Evolutionary conservation across 2,329 filamentous ascomycete genomes (phyloP).

Genomic region (Tetracladium maxilliforme): DNA sequence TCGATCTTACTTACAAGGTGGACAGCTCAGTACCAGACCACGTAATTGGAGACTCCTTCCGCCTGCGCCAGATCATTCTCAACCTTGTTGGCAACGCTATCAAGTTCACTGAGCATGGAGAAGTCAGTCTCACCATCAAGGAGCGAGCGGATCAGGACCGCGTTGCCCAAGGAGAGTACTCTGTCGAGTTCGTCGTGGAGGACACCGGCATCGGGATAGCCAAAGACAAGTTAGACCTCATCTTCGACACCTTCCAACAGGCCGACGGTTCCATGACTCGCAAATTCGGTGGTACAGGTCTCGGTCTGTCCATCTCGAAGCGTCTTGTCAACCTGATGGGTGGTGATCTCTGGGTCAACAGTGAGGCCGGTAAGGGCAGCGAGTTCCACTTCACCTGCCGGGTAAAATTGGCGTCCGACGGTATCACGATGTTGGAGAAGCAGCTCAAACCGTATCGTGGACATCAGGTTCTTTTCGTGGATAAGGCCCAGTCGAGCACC

Average conservation of each 20-base stretch:
- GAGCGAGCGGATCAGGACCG: constrained; percentile 50
- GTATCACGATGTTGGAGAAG: constrained; percentile 63
- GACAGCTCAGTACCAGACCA: constrained; percentile 90
- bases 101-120: constrained; percentile 95
- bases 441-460: constrained; percentile 82
- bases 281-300: constrained; percentile 88
- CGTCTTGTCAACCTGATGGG: constrained; percentile 92
- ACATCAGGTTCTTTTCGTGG: constrained; percentile 87
- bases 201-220: constrained; percentile 97
- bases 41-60: constrained; percentile 92
- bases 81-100: constrained; percentile 97
- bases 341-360: constrained; percentile 91
- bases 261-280: constrained; percentile 93
- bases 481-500: constrained; percentile 71
- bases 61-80: constrained; percentile 87
- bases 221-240: constrained; percentile 85
- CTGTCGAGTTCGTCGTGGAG: constrained; percentile 88
- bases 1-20: constrained; percentile 86
- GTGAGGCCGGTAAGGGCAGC: constrained; percentile 79
- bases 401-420: constrained; percentile 70
- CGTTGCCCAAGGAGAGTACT: constrained; percentile 63
- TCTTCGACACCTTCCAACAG: constrained; percentile 98
- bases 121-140: constrained; percentile 88
- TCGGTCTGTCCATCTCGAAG: constrained; percentile 90
- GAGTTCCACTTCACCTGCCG: constrained; percentile 94